Evolutionary conservation across 2,329 filamentous ascomycete genomes (phyloP).

Genomic region (Monosporascus sp.): DNA sequence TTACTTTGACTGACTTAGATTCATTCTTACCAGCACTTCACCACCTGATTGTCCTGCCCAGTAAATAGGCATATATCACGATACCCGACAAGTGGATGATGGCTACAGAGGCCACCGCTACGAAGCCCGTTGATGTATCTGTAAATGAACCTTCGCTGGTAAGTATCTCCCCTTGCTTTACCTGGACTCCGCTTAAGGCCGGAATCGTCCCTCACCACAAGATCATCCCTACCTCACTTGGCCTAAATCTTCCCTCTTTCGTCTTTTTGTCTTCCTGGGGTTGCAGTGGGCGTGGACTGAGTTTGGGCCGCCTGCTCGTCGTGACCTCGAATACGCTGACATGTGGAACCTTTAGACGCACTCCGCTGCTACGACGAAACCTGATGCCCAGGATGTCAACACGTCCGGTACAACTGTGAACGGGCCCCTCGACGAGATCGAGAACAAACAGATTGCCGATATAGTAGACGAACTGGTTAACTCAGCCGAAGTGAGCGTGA

Average conservation of each 20-base stretch:
- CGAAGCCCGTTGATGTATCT: conserved; percentile 28
- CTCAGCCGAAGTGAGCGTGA: conserved; percentile 63
- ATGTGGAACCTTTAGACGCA: conserved; percentile 17
- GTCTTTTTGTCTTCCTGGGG: not conserved
- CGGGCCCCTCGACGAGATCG: conserved; percentile 47
- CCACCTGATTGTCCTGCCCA: not conserved
- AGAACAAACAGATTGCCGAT: conserved; percentile 52
- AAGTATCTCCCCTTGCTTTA: conserved; percentile 14
- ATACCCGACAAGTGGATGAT: conserved; percentile 26
- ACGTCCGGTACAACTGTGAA: conserved; percentile 41
- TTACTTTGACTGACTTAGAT: not conserved
- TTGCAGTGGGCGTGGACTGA: not conserved
- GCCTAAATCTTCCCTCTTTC: not conserved
- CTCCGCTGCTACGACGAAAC: conserved; percentile 26
- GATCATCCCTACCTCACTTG: not conserved
- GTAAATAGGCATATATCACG: conserved; percentile 12
- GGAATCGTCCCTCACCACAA: not conserved
- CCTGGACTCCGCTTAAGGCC: not conserved
- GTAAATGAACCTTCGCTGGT: conserved; percentile 26
- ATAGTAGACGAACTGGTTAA: conserved; percentile 54
- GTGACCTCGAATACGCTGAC: conserved; percentile 1
- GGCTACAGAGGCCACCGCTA: conserved; percentile 28
- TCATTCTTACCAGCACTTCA: not conserved
- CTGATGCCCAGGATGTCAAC: conserved; percentile 44
- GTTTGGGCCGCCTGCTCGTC: not conserved